Base-by-base conservation (phyloP, 1,139 yeast genomes). In the Taphrina flavorubra region DNA sequence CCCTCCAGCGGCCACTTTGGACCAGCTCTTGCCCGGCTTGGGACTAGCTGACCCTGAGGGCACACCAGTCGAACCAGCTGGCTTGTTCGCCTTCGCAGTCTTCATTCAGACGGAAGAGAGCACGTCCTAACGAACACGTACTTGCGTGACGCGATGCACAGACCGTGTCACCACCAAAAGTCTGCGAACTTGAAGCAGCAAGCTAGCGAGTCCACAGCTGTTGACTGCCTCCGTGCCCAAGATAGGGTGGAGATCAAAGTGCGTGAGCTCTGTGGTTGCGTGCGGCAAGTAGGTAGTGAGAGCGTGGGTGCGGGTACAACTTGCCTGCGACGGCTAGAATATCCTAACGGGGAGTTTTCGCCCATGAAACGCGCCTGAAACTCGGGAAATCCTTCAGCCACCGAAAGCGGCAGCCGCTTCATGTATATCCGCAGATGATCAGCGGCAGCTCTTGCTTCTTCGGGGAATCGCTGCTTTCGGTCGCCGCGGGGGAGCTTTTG, bases 1-100 rank as follows among this genome's bases (percentile, higher is more conserved):
- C 7, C 53, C 42, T 11, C 39, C 61, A 6, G 67, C 67, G 6
- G 67, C 67, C 11, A 63, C 67, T n/a, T 63, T 63, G 10, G 67
- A 63, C 67, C 67, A 63, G 37, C 62, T 58, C 53, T 58, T 58
- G n/a, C 53, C 36, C 6, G 62, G 62, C 18, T 58, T 42, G 6
- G 60, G 60, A 20, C 60, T 56, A 20, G 49, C 25, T 7, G 60
- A 20, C 7, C 60, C 60, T n/a, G 60, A 37, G 11, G 46, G 18
- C 34, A 7, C 34, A 6, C 49, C 49, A 14, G 58, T 8, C 14
- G 42, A 4, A n/a, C 20, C 58, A 40, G 49, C 40, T 25, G 60
- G 49, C 49, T 56, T 56, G 36, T 36, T 40, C 36, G 49, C 60
- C 62, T 58, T 58, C 25, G 53, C 62, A 25, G 62, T 58, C 62